Conservation (phyloP, 2,329 filamentous ascomycete genomes). For the Periconia sp. region DNA sequence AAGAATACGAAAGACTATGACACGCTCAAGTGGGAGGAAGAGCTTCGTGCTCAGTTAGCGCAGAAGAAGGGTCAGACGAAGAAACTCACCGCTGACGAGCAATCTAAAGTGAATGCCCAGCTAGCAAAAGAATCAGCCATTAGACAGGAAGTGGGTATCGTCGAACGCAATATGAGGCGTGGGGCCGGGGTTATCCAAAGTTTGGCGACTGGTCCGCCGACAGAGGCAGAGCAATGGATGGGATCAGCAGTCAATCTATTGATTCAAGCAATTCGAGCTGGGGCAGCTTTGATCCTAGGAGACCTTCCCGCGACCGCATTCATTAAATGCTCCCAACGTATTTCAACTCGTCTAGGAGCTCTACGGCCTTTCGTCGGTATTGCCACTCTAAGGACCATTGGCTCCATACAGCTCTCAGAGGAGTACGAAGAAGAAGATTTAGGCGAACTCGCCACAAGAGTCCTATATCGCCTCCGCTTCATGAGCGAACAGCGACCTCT, state of each 20-base stretch:
- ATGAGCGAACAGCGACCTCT: conserved; percentile 93
- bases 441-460: conserved; percentile 80
- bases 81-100: conserved; percentile 89
- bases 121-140: conserved; percentile 85
- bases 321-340: conserved; percentile 76
- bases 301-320: conserved; percentile 80
- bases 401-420: conserved; percentile 73
- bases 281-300: conserved; percentile 81
- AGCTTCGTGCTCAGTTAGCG: conserved; percentile 84
- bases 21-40: conserved; percentile 95
- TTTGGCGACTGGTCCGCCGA: conserved; percentile 86
- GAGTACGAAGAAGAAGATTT: conserved; percentile 80
- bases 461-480: conserved; percentile 89
- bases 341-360: conserved; percentile 74
- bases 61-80: conserved; percentile 90
- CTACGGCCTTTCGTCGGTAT: conserved; percentile 85
- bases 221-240: conserved; percentile 87
- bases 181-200: conserved; percentile 86
- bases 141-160: conserved; percentile 70
- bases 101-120: conserved; percentile 88
- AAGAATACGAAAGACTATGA: conserved; percentile 97
- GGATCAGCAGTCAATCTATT: conserved; percentile 78
- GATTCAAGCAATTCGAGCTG: conserved; percentile 76
- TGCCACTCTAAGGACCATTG: conserved; percentile 81
- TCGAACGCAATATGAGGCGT: conserved; percentile 75